Evolutionary conservation across 768 basidiomycete genomes (phyloP), one percentile per base, ranked within the genome.

Genomic region (Tylopilus balloui): DNA sequence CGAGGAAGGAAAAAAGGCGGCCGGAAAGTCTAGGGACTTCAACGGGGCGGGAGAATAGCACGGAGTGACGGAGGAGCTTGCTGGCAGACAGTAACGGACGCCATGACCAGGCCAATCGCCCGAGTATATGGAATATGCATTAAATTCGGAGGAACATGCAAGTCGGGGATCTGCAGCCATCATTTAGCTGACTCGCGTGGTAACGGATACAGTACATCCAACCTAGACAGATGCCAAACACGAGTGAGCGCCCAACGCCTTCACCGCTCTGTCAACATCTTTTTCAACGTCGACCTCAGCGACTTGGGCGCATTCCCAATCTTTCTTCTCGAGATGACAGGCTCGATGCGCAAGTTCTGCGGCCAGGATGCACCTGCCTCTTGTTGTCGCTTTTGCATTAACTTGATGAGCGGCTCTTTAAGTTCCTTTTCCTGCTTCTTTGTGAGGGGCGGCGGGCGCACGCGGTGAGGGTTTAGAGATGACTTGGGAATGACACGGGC

Each of bases 281-380:
- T 60, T 57, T 71, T 77, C 53, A 79, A 49, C 48, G 69, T 68
- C 34, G 63, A 60, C 40, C 73, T 59, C 6, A 74, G 53, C 2
- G 69, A 69, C 25, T 64, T 66, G 17, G 69, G 69, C 0, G 75
- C 70, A 20, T 71, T 69, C 32, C 66, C 66, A 41, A 77, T 73
- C 15, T 62, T 66, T 35, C 62, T 64, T 57, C 65, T 72, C 31
- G 65, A 66, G 40, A 77, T 54, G 36, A 71, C 51, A 2, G 76
- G 72, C 56, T 80, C 78, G 34, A 80, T 72, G 31, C 78, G 75
- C 39, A 80, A 65, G 45, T 80, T 80, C 23, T 62, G 52, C 3
- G 78, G 78, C 66, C 71, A 80, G n/a, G 55, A 54, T 10, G 60
- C 60, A 4, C 73, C 74, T 0, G 69, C 63, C 24, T 67, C 67